phyloP scores from a whole-genome alignment of 2,329 filamentous ascomycete genomes.

The Fusarium graminum region DNA sequence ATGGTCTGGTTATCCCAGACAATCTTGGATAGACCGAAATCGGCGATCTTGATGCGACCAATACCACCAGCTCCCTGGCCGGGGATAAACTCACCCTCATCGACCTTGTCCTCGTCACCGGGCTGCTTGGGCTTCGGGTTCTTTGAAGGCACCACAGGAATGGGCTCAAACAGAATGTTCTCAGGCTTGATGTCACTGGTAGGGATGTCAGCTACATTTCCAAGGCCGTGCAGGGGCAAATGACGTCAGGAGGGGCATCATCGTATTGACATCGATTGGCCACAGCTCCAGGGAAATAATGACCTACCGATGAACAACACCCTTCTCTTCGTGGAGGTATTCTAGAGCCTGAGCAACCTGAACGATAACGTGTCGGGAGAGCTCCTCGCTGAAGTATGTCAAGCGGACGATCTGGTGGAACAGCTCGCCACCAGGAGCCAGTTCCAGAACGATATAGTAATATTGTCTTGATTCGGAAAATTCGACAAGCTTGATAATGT shows the following conservation, averaged over 20 bases:
- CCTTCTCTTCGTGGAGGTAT: conserved; percentile 93
- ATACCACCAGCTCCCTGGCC: conserved; percentile 91
- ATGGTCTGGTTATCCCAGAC: conserved; percentile 99
- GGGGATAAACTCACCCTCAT: conserved; percentile 91
- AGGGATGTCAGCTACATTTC: conserved; percentile 39
- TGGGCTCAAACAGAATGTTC: conserved; percentile 93
- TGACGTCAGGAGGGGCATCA: conserved; percentile 51
- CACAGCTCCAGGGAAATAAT: conserved; percentile 2
- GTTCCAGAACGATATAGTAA: conserved; percentile 96
- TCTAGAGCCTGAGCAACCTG: conserved; percentile 96
- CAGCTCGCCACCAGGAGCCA: conserved; percentile 93
- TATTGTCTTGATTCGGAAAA: conserved; percentile 95
- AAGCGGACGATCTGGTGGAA: conserved; percentile 99
- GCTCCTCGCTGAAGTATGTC: conserved; percentile 97
- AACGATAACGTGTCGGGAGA: conserved; percentile 92
- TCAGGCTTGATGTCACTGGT: conserved; percentile 96
- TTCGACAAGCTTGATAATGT: conserved; percentile 93
- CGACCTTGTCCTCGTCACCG: conserved; percentile 96
- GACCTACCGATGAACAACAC: conserved; percentile 94
- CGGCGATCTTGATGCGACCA: conserved; percentile 95
- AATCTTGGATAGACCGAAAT: conserved; percentile 97
- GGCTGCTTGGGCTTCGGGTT: conserved; percentile 83
- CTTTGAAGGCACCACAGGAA: conserved; percentile 83
- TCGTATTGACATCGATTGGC: conserved; percentile 16
- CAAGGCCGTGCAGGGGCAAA: conserved; percentile 39